These are phyloP conservation scores for Coleophoma cylindrospora DNA, from an alignment of 2,329 filamentous ascomycete genomes.

Conservation along the genomic window DNA sequence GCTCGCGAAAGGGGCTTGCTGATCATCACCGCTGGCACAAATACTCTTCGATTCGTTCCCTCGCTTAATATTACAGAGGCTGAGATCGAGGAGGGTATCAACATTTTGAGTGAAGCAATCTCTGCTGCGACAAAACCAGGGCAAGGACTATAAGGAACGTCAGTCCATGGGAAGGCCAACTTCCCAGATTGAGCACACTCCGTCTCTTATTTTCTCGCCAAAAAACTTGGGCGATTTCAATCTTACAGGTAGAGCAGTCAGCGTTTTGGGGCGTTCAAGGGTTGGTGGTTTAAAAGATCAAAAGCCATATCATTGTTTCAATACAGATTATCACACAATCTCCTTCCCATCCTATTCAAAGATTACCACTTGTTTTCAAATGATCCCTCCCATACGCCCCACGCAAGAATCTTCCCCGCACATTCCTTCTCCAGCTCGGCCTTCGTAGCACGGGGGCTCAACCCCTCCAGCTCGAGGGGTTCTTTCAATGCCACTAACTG, in stretches of 20 bases:
- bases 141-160: conserved; percentile 10
- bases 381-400: conserved; percentile 26
- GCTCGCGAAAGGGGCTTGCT: conserved; percentile 83
- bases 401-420: conserved; percentile 24
- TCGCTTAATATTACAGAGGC: conserved; percentile 74
- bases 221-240: no score
- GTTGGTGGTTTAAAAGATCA: no score
- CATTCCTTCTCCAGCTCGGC: conserved; percentile 23
- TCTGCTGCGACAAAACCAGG: conserved; percentile 9
- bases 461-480: conserved; percentile 13
- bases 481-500: conserved; percentile 25
- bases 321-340: no score
- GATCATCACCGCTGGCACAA: conserved; percentile 88
- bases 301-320: no score
- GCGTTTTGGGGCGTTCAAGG: no score
- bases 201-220: no score
- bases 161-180: conserved; percentile 19
- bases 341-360: no score
- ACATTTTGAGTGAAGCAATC: conserved; percentile 68
- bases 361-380: conserved; percentile 15
- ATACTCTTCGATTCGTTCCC: conserved; percentile 89
- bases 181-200: conserved; percentile 15
- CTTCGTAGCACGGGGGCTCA: conserved; percentile 15
- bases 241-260: no score
- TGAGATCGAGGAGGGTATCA: conserved; percentile 75